Conservation (phyloP, 2,329 filamentous ascomycete species). For the Mollisiaceae sp. region DNA sequence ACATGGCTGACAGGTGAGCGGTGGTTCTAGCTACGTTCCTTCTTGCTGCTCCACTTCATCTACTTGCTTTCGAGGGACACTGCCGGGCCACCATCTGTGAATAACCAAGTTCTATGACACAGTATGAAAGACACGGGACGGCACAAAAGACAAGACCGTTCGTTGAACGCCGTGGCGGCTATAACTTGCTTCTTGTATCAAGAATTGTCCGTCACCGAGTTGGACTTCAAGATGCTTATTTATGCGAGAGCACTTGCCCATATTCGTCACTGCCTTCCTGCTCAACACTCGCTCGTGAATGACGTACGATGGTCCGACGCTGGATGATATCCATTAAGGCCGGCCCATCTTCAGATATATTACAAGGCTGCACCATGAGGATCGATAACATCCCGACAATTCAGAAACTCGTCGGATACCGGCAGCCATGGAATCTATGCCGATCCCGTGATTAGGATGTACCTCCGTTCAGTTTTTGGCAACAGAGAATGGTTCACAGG, state of each 20-base stretch:
- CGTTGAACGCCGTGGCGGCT: background rate
- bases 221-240: background rate
- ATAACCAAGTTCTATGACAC: background rate
- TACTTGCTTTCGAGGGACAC: background rate
- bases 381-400: background rate
- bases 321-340: background rate
- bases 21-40: background rate
- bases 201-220: background rate
- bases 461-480: background rate
- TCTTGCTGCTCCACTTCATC: background rate
- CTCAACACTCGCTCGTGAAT: background rate
- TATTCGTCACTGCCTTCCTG: background rate
- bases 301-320: conserved; percentile 3
- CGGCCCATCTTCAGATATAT: background rate
- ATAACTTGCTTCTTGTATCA: background rate
- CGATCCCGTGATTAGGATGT: background rate
- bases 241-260: background rate
- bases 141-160: background rate
- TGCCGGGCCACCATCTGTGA: background rate
- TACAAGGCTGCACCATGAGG: background rate
- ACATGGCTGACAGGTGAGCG: background rate
- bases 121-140: background rate
- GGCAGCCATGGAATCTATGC: background rate
- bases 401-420: background rate
- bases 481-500: conserved; percentile 7